Evolutionary conservation across 2,329 filamentous ascomycete species (phyloP).

Genomic region (Nigrograna mackinnonii): DNA sequence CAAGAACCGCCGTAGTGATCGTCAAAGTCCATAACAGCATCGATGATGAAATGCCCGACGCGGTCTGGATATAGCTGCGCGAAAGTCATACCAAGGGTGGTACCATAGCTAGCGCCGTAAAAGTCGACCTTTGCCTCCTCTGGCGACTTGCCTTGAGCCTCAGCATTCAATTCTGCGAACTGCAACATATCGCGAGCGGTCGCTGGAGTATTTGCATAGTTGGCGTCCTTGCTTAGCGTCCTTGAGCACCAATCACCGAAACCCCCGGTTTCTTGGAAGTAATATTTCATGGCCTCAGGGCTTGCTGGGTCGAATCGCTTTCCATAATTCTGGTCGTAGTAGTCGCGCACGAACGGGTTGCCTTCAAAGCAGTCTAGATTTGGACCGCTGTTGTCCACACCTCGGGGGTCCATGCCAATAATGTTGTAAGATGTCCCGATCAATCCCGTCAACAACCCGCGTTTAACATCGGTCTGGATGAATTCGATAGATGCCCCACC

Average conservation of each 20-base stretch:
- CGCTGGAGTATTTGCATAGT: conserved; percentile 32
- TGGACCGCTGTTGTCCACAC: conserved; percentile 40
- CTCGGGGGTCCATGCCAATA: conserved; percentile 45
- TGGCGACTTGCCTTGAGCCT: conserved; percentile 14
- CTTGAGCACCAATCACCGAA: conserved; percentile 25
- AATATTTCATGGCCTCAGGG: background rate
- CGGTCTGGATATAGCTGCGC: conserved; percentile 50
- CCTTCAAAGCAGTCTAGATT: conserved; percentile 28
- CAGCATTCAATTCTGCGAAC: conserved; percentile 24
- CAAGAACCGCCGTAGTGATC: conserved; percentile 51
- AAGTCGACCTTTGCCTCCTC: conserved; percentile 41
- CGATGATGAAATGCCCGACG: conserved; percentile 46
- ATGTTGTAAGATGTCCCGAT: conserved; percentile 39
- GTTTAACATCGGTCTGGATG: too few species aligned
- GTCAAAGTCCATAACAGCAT: conserved; percentile 44
- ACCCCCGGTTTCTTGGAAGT: conserved; percentile 3
- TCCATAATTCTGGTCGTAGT: background rate
- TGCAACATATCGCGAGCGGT: conserved; percentile 33
- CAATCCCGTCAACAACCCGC: too few species aligned
- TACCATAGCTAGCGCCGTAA: conserved; percentile 50
- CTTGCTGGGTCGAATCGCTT: background rate
- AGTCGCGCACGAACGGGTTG: background rate
- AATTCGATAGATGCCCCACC: too few species aligned
- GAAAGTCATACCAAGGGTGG: conserved; percentile 51
- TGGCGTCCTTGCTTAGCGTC: conserved; percentile 19